Evolutionary conservation across 2,329 filamentous ascomycete species (phyloP).

Genomic region (Fusarium avenaceum): DNA sequence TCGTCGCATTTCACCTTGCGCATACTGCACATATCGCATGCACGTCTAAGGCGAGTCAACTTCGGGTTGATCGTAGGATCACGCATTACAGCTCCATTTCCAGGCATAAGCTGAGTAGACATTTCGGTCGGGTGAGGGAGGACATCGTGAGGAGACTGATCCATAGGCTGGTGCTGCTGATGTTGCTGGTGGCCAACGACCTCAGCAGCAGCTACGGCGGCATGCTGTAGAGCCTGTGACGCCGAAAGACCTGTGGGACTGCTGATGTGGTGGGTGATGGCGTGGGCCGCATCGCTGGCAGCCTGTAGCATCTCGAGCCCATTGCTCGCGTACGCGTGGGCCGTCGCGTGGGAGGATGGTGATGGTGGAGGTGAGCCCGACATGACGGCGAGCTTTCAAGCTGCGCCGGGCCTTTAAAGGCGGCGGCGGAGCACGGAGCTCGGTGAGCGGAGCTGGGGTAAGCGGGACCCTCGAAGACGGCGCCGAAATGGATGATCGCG

Average conservation of each 20-base stretch:
- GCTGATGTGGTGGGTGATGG: conserved; percentile 49
- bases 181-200: conserved; percentile 45
- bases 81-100: conserved; percentile 49
- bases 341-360: conserved; percentile 50
- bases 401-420: conserved; percentile 38
- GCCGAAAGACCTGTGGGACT: conserved; percentile 56
- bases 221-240: conserved; percentile 57
- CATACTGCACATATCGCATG: conserved; percentile 73
- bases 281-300: conserved; percentile 60
- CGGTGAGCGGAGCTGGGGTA: conserved; percentile 35
- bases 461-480: conserved; percentile 40
- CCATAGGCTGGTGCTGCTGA: conserved; percentile 37
- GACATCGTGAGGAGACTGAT: conserved; percentile 30
- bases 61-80: conserved; percentile 63
- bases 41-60: conserved; percentile 68
- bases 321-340: conserved; percentile 62
- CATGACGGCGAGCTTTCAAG: conserved; percentile 38
- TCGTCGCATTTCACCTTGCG: conserved; percentile 74
- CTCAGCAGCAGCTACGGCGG: conserved; percentile 55
- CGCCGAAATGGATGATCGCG: conserved; percentile 34
- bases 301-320: conserved; percentile 62
- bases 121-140: conserved; percentile 42
- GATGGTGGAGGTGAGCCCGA: conserved; percentile 49
- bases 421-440: conserved; percentile 44
- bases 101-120: conserved; percentile 44